Percentiles rank a stretch among this genome's conserved stretches.
Conservation (phyloP, 257 asterid species). For the Nicotiana tabacum region DNA sequence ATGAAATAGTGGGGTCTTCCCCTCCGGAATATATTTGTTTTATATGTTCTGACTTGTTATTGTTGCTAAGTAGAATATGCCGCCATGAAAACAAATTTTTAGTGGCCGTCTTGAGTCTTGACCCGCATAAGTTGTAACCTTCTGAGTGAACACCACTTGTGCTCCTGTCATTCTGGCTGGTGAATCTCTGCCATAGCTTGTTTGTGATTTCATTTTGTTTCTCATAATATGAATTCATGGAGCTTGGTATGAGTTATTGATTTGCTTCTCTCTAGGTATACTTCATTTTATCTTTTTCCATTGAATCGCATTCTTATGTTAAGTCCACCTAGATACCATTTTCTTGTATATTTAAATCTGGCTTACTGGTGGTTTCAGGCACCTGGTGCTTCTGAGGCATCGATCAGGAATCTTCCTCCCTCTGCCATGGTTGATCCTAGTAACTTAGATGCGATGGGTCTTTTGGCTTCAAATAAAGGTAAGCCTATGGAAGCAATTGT, state of each 20-base stretch:
- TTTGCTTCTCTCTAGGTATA: no score
- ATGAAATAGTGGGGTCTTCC: neutral
- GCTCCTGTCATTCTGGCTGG: neutral
- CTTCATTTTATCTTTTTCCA: neutral
- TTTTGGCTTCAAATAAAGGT: conserved; percentile 69
- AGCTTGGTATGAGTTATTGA: neutral
- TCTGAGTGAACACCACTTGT: neutral
- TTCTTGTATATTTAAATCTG: neutral
- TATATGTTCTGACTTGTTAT: neutral
- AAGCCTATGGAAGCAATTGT: conserved; percentile 92
- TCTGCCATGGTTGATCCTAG: conserved; percentile 74
- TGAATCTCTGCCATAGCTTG: neutral
- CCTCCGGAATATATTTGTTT: neutral
- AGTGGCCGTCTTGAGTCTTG: no score
- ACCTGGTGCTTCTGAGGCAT: conserved; percentile 78
- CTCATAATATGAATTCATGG: neutral
- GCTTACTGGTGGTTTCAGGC: conserved; percentile 35
- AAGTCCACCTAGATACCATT: neutral
- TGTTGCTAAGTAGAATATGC: neutral
- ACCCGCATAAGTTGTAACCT: neutral
- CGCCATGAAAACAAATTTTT: no score
- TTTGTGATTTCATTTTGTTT: neutral
- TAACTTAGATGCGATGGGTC: conserved; percentile 75
- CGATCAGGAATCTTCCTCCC: conserved; percentile 81
- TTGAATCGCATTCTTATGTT: no score